Conservation (phyloP, 352 stramenopile genomes). For the Phytophthora pseudosyringae region DNA sequence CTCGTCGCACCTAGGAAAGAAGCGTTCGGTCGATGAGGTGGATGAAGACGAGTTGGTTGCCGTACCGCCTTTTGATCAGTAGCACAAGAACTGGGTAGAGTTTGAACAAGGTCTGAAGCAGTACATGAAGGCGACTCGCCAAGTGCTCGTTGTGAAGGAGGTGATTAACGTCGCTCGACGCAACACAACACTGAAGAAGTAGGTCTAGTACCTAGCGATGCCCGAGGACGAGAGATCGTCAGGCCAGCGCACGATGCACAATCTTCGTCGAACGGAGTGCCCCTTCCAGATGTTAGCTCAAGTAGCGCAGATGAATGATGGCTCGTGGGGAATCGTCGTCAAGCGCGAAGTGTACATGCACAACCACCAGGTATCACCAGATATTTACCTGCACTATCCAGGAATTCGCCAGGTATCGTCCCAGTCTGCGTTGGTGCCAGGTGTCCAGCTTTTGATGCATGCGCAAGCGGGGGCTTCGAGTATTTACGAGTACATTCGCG, state of each 20-base stretch:
- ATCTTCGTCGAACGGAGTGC: neutral
- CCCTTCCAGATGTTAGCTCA: constrained; percentile 22
- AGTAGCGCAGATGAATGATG: neutral
- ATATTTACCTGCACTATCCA: constrained; percentile 18
- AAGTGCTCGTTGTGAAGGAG: constrained; percentile 2
- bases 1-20: neutral
- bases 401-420: constrained; percentile 23
- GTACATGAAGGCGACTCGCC: neutral
- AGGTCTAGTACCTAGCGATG: neutral
- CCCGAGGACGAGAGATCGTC: constrained; percentile 7
- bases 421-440: constrained; percentile 1
- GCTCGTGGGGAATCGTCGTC: constrained; percentile 2
- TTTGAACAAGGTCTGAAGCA: neutral
- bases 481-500: constrained; percentile 14
- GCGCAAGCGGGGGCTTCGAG: constrained; percentile 4
- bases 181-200: neutral
- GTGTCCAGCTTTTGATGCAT: constrained; percentile 13
- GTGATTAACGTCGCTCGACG: neutral
- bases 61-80: neutral
- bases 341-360: constrained; percentile 12
- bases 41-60: neutral
- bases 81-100: neutral
- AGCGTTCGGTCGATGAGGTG: neutral
- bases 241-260: constrained; percentile 1
- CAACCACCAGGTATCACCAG: constrained; percentile 3